These are phyloP conservation scores for Sordariomycetes sp. DNA, from an alignment of 2,329 filamentous ascomycete genomes.

Conservation along the genomic window DNA sequence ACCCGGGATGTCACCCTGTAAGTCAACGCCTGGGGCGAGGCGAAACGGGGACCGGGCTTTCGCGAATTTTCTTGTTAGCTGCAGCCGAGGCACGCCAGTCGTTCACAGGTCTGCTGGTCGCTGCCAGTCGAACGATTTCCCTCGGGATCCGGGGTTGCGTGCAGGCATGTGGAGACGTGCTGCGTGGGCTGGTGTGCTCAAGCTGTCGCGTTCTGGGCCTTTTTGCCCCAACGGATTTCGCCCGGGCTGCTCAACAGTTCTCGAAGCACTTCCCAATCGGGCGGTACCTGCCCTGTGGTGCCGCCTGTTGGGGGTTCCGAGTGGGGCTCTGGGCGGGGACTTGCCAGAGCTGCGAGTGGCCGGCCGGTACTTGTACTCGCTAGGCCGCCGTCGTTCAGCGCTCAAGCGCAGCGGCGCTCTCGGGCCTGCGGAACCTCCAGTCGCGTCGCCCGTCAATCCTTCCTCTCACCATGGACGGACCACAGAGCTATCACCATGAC, in stretches of 20 bases:
- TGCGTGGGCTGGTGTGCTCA: neutral
- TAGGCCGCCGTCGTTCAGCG: neutral
- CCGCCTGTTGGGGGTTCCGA: neutral
- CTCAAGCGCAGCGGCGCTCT: neutral
- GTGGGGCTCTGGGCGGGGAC: too few species aligned
- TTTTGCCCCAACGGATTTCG: conserved; percentile 1
- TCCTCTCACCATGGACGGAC: neutral
- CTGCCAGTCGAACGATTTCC: neutral
- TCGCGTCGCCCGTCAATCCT: neutral
- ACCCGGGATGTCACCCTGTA: neutral
- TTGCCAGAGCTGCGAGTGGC: neutral
- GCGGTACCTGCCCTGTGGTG: neutral
- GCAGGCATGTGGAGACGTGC: neutral
- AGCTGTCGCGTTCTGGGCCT: neutral
- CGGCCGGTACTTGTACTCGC: neutral
- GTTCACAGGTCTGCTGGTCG: conserved; percentile 1
- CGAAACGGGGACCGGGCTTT: neutral
- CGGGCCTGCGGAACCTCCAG: neutral
- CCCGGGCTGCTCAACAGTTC: conserved; percentile 5
- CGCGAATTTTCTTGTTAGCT: neutral
- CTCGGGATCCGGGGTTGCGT: conserved; percentile 1
- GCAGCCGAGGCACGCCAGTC: neutral
- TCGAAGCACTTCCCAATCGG: neutral
- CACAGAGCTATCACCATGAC: too few species aligned
- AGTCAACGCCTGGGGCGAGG: neutral